Base-by-base conservation (phyloP, 768 basidiomycete species). In the Boletus rex-veris region DNA sequence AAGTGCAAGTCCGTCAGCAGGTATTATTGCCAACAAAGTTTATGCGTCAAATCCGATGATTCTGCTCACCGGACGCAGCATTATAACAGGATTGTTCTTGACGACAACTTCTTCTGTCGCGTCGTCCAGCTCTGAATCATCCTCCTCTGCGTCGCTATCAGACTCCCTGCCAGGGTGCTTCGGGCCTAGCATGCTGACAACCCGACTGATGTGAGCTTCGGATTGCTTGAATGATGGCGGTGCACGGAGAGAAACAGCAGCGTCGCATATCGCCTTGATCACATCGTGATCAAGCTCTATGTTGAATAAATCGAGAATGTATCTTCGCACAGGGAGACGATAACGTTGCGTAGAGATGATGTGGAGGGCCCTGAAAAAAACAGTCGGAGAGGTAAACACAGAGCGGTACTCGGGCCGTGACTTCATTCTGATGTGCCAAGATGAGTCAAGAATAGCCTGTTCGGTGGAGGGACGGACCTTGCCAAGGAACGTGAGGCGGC, bases 271-370 rank as follows among this genome's bases (percentile, higher is more conserved):
- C 21, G 75, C 73, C 47, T 72, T 73, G 39, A 86, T 79, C 36
- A 86, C 71, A 39, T 84, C 80, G 37, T 75, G 74, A 59, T 90
- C 82, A 48, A 97, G 72, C 38, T 88, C 86, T 48, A 95, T 73
- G 63, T 87, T 88, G 77, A 99, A 99, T 7, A 98, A 77, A 54
- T 99, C 96, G 55, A 98, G 71, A 58, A 98, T 86, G 69, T 94
- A 98, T 52, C 91, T 80, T 43, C 96, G 84, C 54, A 97, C 94
- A 15, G 95, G 92, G 9, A 94, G 81, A 26, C 94, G 88, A 70
- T 92, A 98, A 54, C 90, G 86, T 54, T 91, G 90, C 1, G 86
- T 88, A 3, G 92, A 94, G 53, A 99, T 86, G 49, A 88, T 84
- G 49, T 92, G 88, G 36, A 98, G 76, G 1, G 87, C 92, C 38